These are phyloP conservation scores for Gracilaria vermiculophylla DNA, from an alignment of 23 red algal species.

Conservation along the genomic window DNA sequence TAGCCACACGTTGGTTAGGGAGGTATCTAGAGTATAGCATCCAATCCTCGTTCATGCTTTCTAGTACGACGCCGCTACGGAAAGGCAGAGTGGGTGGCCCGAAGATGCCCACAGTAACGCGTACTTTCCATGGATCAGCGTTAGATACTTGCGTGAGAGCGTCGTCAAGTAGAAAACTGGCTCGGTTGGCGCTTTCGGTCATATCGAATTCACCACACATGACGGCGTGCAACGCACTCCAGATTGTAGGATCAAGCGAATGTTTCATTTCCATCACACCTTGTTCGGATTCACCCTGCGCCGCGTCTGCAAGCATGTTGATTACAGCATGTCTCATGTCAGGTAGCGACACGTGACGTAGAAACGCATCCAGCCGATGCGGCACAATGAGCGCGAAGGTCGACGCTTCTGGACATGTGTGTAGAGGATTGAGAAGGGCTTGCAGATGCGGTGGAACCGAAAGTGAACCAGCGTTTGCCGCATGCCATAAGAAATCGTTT, in stretches of 20 bases:
- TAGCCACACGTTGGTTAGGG: background rate
- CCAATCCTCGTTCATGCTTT: constrained; percentile 6
- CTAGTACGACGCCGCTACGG: background rate
- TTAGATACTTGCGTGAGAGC: background rate
- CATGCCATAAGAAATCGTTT: constrained; percentile 11
- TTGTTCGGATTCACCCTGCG: background rate
- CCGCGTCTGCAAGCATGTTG: constrained; percentile 34
- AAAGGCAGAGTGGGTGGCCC: background rate
- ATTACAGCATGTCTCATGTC: background rate
- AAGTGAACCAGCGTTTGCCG: background rate
- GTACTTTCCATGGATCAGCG: background rate
- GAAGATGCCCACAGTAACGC: background rate
- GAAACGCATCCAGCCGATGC: background rate
- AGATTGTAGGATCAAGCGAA: background rate
- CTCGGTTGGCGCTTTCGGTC: background rate
- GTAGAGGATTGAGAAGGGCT: background rate
- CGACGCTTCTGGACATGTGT: background rate
- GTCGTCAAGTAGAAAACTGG: background rate
- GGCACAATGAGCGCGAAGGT: constrained; percentile 17
- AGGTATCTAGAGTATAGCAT: background rate
- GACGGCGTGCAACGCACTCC: background rate
- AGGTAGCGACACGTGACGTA: background rate
- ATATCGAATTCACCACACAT: background rate
- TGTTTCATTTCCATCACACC: background rate
- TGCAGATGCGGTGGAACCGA: background rate